Percentiles rank a stretch among this genome's conserved stretches.
Conservation (phyloP, 305 asterid species). For the Solanum hybrid region DNA sequence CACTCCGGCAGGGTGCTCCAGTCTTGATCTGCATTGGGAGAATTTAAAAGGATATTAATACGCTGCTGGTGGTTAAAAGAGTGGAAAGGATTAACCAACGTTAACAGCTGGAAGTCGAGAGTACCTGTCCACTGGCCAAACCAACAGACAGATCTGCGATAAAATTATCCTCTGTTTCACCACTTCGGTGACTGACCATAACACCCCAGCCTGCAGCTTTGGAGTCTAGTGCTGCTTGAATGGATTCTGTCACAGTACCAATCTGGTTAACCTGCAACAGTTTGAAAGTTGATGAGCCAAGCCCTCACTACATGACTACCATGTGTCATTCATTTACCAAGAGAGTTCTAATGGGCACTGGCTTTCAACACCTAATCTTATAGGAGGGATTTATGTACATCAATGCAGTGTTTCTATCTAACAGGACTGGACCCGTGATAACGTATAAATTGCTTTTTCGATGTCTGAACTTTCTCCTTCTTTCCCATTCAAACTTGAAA, state of each 20-base stretch:
- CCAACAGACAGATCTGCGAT: constrained; percentile 95
- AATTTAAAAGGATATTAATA: neutral
- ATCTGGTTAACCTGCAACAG: constrained; percentile 86
- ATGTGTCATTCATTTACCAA: neutral
- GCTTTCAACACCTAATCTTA: neutral
- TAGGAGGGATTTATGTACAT: neutral
- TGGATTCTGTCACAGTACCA: constrained; percentile 90
- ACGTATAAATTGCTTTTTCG: neutral
- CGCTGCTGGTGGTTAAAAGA: neutral
- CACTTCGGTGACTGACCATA: constrained; percentile 98
- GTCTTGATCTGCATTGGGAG: constrained; percentile 67
- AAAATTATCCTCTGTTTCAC: constrained; percentile 96
- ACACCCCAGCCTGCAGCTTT: constrained; percentile 99
- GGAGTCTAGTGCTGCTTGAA: constrained; percentile 92
- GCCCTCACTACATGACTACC: neutral
- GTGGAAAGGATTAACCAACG: neutral
- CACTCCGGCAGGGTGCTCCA: constrained; percentile 98
- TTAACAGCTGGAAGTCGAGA: constrained; percentile 3
- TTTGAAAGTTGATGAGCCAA: constrained; percentile 7
- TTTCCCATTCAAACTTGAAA: neutral
- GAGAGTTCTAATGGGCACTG: neutral
- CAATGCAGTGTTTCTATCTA: neutral
- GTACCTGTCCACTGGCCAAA: constrained; percentile 94
- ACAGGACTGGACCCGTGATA: neutral
- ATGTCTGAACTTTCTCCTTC: neutral